A percentile compares a stretch with the other conserved stretches of the same genome.
Evolutionary conservation across 257 asterid species (phyloP).

Genomic region (Solanum chaucha): DNA sequence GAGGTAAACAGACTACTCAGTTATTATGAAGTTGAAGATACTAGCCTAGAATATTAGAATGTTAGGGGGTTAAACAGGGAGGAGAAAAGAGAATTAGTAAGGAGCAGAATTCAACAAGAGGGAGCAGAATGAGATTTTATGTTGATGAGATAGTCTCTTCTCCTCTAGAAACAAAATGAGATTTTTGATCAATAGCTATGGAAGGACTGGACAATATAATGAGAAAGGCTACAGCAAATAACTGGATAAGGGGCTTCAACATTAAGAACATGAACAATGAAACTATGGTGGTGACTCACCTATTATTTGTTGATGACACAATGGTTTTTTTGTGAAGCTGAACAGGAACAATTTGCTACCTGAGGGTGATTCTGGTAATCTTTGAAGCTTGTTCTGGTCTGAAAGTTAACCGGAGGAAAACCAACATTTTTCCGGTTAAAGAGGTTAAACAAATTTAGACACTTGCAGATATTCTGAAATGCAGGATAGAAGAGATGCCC

Average conservation of each 20-base stretch:
- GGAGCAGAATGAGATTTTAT: neutral
- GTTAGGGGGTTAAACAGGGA: neutral
- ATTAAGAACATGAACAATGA: neutral
- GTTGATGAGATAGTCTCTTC: neutral
- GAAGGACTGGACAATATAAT: neutral
- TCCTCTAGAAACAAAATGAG: neutral
- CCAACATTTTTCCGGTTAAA: neutral
- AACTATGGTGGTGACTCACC: neutral
- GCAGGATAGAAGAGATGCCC: neutral
- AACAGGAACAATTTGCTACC: neutral
- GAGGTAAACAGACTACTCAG: neutral
- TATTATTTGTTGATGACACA: neutral
- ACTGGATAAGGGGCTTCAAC: neutral
- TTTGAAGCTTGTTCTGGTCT: neutral
- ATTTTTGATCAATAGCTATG: neutral
- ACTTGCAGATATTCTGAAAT: neutral
- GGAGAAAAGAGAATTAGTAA: neutral
- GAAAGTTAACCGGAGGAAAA: neutral
- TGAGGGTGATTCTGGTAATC: neutral
- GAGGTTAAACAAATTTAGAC: neutral
- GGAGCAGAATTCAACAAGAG: neutral
- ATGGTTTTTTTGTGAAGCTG: neutral
- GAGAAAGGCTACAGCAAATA: neutral
- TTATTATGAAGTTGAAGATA: neutral
- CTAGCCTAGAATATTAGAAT: neutral